These are phyloP conservation scores for Tuber microsphaerosporum DNA, from an alignment of 495 filamentous ascomycete species.

Conservation along the genomic window DNA sequence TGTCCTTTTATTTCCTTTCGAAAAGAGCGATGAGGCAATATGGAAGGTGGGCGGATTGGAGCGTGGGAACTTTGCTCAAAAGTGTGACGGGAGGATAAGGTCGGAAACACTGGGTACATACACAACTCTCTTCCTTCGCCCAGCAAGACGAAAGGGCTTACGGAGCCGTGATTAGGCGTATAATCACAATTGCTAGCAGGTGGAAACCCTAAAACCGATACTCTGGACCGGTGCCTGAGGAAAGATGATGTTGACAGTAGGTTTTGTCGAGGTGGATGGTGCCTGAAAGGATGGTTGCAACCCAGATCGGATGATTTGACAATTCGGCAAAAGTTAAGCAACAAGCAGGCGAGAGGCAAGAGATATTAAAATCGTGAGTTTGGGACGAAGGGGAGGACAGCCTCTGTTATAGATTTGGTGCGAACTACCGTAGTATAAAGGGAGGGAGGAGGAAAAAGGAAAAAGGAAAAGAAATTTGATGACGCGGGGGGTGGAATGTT, in stretches of 20 bases:
- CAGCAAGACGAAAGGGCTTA: conserved; percentile 33
- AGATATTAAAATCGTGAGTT: conserved; percentile 38
- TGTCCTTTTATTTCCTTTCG: neutral
- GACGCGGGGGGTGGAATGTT: conserved; percentile 37
- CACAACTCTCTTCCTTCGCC: conserved; percentile 21
- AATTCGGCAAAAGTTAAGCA: conserved; percentile 38
- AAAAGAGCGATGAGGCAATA: conserved; percentile 1
- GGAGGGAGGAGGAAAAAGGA: neutral
- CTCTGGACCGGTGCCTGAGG: conserved; percentile 34
- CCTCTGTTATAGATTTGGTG: conserved; percentile 33
- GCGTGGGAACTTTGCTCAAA: neutral
- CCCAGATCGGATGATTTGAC: conserved; percentile 38
- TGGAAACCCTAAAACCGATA: conserved; percentile 28
- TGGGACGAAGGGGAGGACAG: conserved; percentile 29
- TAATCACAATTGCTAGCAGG: conserved; percentile 31
- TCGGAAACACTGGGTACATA: conserved; percentile 2
- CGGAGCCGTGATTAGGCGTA: conserved; percentile 25
- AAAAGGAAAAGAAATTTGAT: conserved; percentile 26
- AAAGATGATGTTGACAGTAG: conserved; percentile 36
- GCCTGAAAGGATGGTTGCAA: conserved; percentile 39
- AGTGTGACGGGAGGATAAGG: neutral
- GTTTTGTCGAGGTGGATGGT: conserved; percentile 35
- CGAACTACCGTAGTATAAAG: neutral
- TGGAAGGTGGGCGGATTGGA: neutral
- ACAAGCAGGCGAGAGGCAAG: conserved; percentile 33